Base-by-base conservation (phyloP, 2,329 filamentous ascomycete species). In the Gnomoniopsis smithogilvyi region DNA sequence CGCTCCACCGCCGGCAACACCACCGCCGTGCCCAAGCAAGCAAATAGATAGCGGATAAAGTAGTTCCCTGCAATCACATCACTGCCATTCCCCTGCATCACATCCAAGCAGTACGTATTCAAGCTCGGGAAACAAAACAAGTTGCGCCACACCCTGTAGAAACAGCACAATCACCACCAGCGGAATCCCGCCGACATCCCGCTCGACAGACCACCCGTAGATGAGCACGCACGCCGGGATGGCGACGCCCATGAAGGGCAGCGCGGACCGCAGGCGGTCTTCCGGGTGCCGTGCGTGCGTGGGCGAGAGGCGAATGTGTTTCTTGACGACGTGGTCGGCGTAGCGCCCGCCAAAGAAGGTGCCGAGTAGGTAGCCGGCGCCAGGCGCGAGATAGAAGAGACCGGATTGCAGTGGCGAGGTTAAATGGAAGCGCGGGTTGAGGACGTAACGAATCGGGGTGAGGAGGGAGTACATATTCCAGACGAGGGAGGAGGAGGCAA, bases 61-160 rank as follows among this genome's bases (percentile, higher is more conserved):
- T 93, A 95, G 70, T 94, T 95, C 0, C 89, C 89, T 0, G 90
- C 89, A 47, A 91, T 84, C 3, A 94, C 89, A 67, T 95, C 90
- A 3, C 87, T 84, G 47, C 85, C 85, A 33, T 82, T 77, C 1
- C 79, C 79, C 64, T 88, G 88, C 86, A 93, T 91, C 14, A 94
- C 90, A 70, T 95, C 90, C 45, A 95, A 73, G 69, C 90, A 93
- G 73, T 95, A 90, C 1, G 86, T 88, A 68, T 90, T 90, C 60
- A 91, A 67, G 61, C 80, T 84, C 0, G 87, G 86, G 64, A 90
- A 89, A 66, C 86, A 89, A 65, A 89, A 87, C 3, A 90, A n/a
- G 72, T 69, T 90, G 87, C 1, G 83, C 84, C 0, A 90, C 80
- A 3, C 87, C 88, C 67, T 90, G 87, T 2, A 86, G 52, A 66